Evolutionary conservation across 2,329 filamentous ascomycete species (phyloP), one percentile per base, ranked within the genome.

Genomic region (Pseudogymnoascus sp.): DNA sequence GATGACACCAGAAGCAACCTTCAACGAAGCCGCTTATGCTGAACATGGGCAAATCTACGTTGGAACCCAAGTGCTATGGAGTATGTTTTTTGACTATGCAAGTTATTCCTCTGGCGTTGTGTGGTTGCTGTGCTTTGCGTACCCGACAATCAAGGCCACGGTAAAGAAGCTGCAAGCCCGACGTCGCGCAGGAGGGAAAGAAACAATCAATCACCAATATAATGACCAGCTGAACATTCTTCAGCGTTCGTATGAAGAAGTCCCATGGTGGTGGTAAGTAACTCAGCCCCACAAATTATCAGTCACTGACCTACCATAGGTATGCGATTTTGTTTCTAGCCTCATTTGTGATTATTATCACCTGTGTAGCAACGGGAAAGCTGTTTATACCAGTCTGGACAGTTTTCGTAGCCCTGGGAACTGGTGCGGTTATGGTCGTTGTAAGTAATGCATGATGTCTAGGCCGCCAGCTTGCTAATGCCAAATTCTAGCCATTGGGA

Each of bases 351-450:
- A 74, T 78, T 10, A 74, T 84, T n/a, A 72, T 85, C 59, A 76
- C 77, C 0, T 80, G 83, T 44, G 73, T 84, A 0, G 80, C 76
- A 0, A 76, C 75, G 3, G 80, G 80, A 1, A 73, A 80, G 12
- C 74, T 86, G 10, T 86, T 81, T 66, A 83, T 86, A 55, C 83
- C 83, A 0, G 75, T 81, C 36, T 86, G 81, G 80, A 85, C 84
- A 0, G 81, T 83, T 61, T 80, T 87, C 61, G 78, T 86, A 1
- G 84, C 79, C 1, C 73, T 86, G 10, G 74, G 74, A 1, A 84
- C 79, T 0, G 83, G 83, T 0, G 82, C 80, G 0, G 63, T 83
- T 9, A 76, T 84, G 12, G 82, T 86, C 25, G 70, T 85, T 0
- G 44, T 51, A 51, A 51, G 44, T 51, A 31, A 15, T 31, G 25